A percentile compares a stretch with the other conserved stretches of the same genome.
phyloP scores from a whole-genome alignment of 2,329 filamentous ascomycete genomes.

The Neonectria coccinea region DNA sequence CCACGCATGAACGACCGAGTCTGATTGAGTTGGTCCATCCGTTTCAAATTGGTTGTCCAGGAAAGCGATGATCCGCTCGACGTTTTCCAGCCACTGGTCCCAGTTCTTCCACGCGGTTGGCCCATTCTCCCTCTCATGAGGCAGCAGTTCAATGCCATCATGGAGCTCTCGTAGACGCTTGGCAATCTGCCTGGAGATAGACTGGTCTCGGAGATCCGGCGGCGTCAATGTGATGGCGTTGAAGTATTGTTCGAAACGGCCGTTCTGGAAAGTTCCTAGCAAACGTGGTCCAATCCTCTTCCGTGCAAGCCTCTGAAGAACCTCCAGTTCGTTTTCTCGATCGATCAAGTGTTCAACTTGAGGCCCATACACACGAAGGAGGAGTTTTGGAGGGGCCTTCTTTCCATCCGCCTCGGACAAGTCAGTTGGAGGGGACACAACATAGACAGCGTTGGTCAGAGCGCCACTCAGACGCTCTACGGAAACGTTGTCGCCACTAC shows the following conservation, averaged over 20 bases:
- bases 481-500: constrained; percentile 73
- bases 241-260: constrained; percentile 95
- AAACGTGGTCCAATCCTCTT: constrained; percentile 95
- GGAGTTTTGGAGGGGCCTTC: constrained; percentile 72
- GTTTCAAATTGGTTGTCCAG: constrained; percentile 70
- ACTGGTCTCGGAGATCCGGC: constrained; percentile 79
- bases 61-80: constrained; percentile 67
- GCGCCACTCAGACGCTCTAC: constrained; percentile 88
- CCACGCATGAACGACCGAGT: constrained; percentile 64
- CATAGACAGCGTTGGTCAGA: constrained; percentile 95
- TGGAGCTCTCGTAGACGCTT: constrained; percentile 98
- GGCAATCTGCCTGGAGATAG: constrained; percentile 91
- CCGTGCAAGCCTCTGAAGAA: constrained; percentile 84
- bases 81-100: constrained; percentile 87
- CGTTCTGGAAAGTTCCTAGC: constrained; percentile 92
- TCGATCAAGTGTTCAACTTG: constrained; percentile 97
- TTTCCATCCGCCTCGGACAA: constrained; percentile 58
- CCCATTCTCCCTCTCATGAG: constrained; percentile 80
- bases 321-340: constrained; percentile 87
- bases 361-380: constrained; percentile 92
- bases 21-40: constrained; percentile 44
- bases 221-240: constrained; percentile 84
- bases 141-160: constrained; percentile 88
- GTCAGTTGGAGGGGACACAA: constrained; percentile 83
- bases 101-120: constrained; percentile 92